A percentile compares a stretch with the other conserved stretches of the same genome.
These are phyloP conservation scores for Alternaria gansuensis DNA, from an alignment of 2,329 filamentous ascomycete species.

Conservation along the genomic window DNA sequence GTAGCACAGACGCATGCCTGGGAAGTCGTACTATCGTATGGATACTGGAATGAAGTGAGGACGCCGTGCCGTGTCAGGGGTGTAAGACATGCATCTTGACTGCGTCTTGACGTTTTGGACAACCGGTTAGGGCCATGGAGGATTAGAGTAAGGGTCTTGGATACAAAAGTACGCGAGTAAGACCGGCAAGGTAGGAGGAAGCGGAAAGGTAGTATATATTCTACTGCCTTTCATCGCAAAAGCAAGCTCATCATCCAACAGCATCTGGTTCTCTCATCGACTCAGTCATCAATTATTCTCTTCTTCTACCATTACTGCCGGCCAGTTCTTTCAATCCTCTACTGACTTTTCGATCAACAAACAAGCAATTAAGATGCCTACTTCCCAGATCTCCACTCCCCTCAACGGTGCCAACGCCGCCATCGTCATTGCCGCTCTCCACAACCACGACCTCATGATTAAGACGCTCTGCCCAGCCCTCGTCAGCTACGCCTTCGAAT, in stretches of 20 bases:
- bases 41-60: slow-evolving; percentile 6
- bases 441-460: slow-evolving; percentile 55
- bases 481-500: slow-evolving; percentile 46
- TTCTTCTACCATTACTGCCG: neutral
- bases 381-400: slow-evolving; percentile 50
- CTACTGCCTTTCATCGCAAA: slow-evolving; percentile 1
- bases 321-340: slow-evolving; percentile 7
- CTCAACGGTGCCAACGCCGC: slow-evolving; percentile 37
- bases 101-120: slow-evolving; percentile 21
- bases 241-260: slow-evolving; percentile 13
- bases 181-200: neutral
- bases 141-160: neutral
- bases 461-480: slow-evolving; percentile 50
- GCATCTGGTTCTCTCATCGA: slow-evolving; percentile 15
- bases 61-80: slow-evolving; percentile 13
- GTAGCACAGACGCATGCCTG: slow-evolving; percentile 16
- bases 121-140: slow-evolving; percentile 1
- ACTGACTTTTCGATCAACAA: neutral
- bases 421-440: slow-evolving; percentile 48
- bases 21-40: slow-evolving; percentile 6
- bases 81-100: slow-evolving; percentile 19
- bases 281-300: neutral
- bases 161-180: slow-evolving; percentile 1
- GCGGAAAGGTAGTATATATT: slow-evolving; percentile 16
- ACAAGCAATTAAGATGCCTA: slow-evolving; percentile 42